Percentiles rank a stretch among this genome's conserved stretches.
These are phyloP conservation scores for Aspergillus brunneoviolaceus DNA, from an alignment of 2,329 filamentous ascomycete species.

Conservation along the genomic window DNA sequence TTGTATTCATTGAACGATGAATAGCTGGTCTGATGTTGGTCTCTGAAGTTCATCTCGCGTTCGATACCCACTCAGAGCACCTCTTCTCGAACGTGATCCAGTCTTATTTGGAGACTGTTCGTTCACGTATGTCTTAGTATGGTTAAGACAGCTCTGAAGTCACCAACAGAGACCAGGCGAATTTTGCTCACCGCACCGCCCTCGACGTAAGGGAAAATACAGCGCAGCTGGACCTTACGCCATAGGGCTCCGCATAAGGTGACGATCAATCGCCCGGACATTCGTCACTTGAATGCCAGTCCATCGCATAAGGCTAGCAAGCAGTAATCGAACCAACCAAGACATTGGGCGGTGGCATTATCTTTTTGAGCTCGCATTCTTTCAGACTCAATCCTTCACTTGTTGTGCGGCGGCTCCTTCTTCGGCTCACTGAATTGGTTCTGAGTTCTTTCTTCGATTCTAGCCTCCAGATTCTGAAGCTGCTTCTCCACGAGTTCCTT, in stretches of 20 bases:
- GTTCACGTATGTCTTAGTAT: too few relatives aligned
- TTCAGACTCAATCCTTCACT: conserved; percentile 1
- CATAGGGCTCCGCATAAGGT: background rate
- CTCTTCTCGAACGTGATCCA: too few relatives aligned
- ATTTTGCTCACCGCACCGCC: background rate
- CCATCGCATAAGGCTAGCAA: background rate
- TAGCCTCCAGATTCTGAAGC: conserved; percentile 51
- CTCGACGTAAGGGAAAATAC: background rate
- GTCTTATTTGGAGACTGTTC: too few relatives aligned
- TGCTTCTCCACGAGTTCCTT: conserved; percentile 58
- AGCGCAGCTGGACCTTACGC: background rate
- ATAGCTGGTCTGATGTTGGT: too few relatives aligned
- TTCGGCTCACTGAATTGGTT: conserved; percentile 32
- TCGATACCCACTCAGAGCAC: too few relatives aligned
- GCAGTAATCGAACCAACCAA: background rate
- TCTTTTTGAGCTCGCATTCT: background rate
- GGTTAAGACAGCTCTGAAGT: background rate
- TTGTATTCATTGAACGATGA: too few relatives aligned
- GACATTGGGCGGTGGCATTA: background rate
- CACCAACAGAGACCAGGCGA: background rate
- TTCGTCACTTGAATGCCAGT: background rate
- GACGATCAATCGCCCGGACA: background rate
- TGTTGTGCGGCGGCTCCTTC: conserved; percentile 26
- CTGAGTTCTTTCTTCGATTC: conserved; percentile 40
- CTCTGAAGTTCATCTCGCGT: too few relatives aligned